Base-by-base conservation (phyloP, 2,329 filamentous ascomycete genomes). In the Colletotrichum nymphaeae region DNA sequence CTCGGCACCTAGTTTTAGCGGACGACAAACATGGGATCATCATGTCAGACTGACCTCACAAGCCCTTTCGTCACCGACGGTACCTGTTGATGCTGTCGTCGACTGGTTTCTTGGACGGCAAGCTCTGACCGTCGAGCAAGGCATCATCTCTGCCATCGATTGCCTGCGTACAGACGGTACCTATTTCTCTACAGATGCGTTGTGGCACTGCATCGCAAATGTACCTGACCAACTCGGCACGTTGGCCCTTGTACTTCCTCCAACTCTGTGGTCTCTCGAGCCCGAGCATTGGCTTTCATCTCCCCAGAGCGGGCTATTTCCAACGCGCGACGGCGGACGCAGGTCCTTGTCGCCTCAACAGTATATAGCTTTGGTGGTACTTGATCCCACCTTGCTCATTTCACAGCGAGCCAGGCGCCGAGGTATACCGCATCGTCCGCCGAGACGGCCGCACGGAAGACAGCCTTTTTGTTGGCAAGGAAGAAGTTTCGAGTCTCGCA, bases 1-100 rank as follows among this genome's bases (percentile, higher is more conserved):
- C 22, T 74, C 72, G 68, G 72, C 72, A 67, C 37, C 62, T 64
- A 12, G 59, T 42, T 46, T 63, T 53, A 53, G 72, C 52, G 49
- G 62, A 63, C 55, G 71, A 52, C 57, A 53, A 64, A 65, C 26
- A 59, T 72, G 46, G 30, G 58, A 72, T 57, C 49, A 58, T 72
- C 68, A 67, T 74, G 72, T 67, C 72, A 74, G 72, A 63, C 68
- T 72, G 68, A 72, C 70, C 70, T 73, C 70, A 72, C 69, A 62
- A 16, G 49, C 56, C 24, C 37, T 49, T 32, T 69, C 67, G 64
- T 67, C 56, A 37, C 28, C 46, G 12, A 9, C 30, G 35, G 37
- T 19, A 12, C n/a, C 42, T 49, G 19, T 49, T 49, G 19, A 49
- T 49, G 42, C 42, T 2, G 19, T 19, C 42, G 16, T n/a, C 19